A percentile compares a stretch with the other conserved stretches of the same genome.
phyloP scores from a whole-genome alignment of 116 monocot genomes.

The Papilionanthe hybrid region DNA sequence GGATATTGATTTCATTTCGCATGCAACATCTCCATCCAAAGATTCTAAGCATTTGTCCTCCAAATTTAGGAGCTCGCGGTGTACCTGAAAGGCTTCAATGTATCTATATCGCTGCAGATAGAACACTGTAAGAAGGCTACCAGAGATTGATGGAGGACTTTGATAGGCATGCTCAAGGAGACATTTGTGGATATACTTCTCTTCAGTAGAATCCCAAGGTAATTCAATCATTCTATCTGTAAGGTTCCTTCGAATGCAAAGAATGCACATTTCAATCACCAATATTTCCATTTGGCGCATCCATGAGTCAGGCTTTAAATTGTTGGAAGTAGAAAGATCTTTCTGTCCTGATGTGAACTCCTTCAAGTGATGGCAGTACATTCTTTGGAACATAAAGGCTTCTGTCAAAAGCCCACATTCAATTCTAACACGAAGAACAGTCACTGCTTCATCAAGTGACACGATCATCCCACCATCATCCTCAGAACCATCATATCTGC shows the following conservation, averaged over 20 bases:
- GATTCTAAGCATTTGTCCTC: slow-evolving; percentile 40
- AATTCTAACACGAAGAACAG: slow-evolving; percentile 65
- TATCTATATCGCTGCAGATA: slow-evolving; percentile 85
- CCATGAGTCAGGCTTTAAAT: slow-evolving; percentile 27
- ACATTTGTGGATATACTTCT: slow-evolving; percentile 69
- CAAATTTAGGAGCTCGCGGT: slow-evolving; percentile 34
- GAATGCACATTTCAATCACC: slow-evolving; percentile 72
- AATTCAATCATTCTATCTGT: slow-evolving; percentile 94
- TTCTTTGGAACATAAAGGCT: slow-evolving; percentile 86
- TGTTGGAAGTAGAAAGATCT: slow-evolving; percentile 15
- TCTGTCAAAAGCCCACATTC: slow-evolving; percentile 87
- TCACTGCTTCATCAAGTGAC: slow-evolving; percentile 62
- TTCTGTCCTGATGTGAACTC: slow-evolving; percentile 24
- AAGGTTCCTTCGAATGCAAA: slow-evolving; percentile 72
- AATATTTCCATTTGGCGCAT: slow-evolving; percentile 53
- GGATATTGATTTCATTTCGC: slow-evolving; percentile 35
- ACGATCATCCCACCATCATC: slow-evolving; percentile 23
- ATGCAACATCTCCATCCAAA: slow-evolving; percentile 23
- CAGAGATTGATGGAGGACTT: slow-evolving; percentile 51
- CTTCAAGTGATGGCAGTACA: slow-evolving; percentile 53
- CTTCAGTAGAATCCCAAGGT: slow-evolving; percentile 87
- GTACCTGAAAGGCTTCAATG: slow-evolving; percentile 56
- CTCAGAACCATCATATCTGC: slow-evolving; percentile 25
- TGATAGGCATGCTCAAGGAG: slow-evolving; percentile 57
- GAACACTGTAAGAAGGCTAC: slow-evolving; percentile 87